Evolutionary conservation across 768 basidiomycete genomes (phyloP).

Genomic region (Lyophyllum semitale): DNA sequence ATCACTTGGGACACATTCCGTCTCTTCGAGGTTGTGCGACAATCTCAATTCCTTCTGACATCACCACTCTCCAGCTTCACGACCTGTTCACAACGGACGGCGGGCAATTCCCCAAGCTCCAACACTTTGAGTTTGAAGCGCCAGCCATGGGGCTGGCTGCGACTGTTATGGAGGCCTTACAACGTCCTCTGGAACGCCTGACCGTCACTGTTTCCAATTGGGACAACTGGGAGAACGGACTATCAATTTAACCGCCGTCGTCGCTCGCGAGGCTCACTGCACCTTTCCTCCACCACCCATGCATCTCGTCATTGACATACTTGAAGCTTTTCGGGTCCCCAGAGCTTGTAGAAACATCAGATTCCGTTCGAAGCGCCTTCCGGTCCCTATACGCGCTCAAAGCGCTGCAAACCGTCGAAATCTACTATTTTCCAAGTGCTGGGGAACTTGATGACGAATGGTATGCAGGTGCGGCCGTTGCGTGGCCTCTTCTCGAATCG

Average conservation of each 20-base stretch:
- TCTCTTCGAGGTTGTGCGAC: neutral
- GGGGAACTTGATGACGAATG: neutral
- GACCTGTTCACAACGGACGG: neutral
- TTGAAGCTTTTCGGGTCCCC: neutral
- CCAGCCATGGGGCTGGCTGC: neutral
- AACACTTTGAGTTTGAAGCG: neutral
- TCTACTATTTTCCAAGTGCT: neutral
- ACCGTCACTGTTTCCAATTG: no score
- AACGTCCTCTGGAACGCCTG: neutral
- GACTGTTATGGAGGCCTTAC: neutral
- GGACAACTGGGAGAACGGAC: no score
- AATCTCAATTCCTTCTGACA: neutral
- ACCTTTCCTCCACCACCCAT: neutral
- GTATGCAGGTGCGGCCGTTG: neutral
- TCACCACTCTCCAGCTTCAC: neutral
- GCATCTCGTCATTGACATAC: neutral
- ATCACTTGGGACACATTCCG: neutral
- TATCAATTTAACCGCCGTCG: neutral
- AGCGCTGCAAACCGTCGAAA: neutral
- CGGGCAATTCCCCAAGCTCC: neutral
- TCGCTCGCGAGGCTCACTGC: neutral
- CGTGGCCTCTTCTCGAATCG: neutral
- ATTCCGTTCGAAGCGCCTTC: neutral
- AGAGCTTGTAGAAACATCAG: neutral
- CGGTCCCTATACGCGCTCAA: neutral